Percentiles rank a stretch among this genome's conserved stretches.
These are phyloP conservation scores for Fusarium protoensiforme DNA, from an alignment of 2,329 filamentous ascomycete species.

Conservation along the genomic window DNA sequence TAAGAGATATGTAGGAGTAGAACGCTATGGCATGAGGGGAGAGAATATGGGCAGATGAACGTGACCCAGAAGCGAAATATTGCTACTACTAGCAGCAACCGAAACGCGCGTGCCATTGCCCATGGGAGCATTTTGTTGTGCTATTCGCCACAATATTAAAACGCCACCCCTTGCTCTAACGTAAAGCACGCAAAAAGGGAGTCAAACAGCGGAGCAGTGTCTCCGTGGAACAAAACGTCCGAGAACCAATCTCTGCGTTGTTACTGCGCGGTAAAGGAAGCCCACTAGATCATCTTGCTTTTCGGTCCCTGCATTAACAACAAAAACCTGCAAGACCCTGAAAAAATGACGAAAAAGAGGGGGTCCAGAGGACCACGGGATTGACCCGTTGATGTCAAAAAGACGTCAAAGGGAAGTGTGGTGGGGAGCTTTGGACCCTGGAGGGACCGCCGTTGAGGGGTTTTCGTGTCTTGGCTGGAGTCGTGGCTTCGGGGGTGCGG, in stretches of 20 bases:
- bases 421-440: conserved; percentile 3
- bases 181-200: neutral
- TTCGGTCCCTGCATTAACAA: conserved; percentile 10
- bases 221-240: neutral
- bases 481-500: neutral
- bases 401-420: conserved; percentile 14
- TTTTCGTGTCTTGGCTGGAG: neutral
- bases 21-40: conserved; percentile 23
- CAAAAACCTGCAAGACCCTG: conserved; percentile 2
- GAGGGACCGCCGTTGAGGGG: neutral
- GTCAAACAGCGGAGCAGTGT: neutral
- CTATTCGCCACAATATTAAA: conserved; percentile 23
- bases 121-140: conserved; percentile 3
- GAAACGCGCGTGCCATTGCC: conserved; percentile 3
- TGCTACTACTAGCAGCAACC: neutral
- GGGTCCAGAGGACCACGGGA: neutral
- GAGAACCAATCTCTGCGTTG: neutral
- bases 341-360: conserved; percentile 1
- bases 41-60: conserved; percentile 32
- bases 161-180: conserved; percentile 10
- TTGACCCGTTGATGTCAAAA: conserved; percentile 1
- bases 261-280: neutral
- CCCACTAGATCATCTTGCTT: neutral
- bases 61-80: conserved; percentile 17
- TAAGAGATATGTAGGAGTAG: conserved; percentile 4